phyloP scores from a whole-genome alignment of 1,284 basidiomycete genomes.

The Trametes pubescens region DNA sequence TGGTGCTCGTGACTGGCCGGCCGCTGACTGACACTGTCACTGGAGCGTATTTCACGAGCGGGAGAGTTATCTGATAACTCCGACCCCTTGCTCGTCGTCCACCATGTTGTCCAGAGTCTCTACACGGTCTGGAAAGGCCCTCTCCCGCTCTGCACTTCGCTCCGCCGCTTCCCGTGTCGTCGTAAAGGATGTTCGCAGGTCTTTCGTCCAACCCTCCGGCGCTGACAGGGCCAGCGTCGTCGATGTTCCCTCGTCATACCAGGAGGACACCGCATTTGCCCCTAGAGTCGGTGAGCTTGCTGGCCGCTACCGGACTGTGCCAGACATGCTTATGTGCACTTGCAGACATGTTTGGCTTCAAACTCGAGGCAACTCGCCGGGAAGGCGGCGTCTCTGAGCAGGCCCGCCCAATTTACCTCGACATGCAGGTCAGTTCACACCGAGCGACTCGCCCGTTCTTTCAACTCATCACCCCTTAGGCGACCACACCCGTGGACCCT shows the following conservation, averaged over 20 bases:
- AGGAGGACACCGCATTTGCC: conserved; percentile 75
- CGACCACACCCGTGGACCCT: conserved; percentile 97
- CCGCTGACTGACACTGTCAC: conserved; percentile 11
- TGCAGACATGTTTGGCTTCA: conserved; percentile 90
- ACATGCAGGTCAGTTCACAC: conserved; percentile 80
- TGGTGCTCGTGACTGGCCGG: conserved; percentile 23
- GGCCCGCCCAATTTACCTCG: conserved; percentile 91
- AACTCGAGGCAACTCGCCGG: conserved; percentile 74
- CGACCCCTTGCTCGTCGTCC: conserved; percentile 35
- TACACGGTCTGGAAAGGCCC: conserved; percentile 53
- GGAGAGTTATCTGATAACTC: conserved; percentile 44
- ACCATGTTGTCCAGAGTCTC: conserved; percentile 66
- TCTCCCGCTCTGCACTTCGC: conserved; percentile 44
- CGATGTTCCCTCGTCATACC: conserved; percentile 76
- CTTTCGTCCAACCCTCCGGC: conserved; percentile 79
- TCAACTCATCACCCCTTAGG: conserved; percentile 53
- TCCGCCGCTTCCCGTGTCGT: conserved; percentile 30
- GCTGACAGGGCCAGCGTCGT: conserved; percentile 83
- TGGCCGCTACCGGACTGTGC: background rate
- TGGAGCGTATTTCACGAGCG: conserved; percentile 2
- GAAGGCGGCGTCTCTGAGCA: conserved; percentile 70
- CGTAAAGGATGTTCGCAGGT: conserved; percentile 44
- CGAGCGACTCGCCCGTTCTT: background rate
- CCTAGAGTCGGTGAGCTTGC: conserved; percentile 67
- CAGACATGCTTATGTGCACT: background rate